Evolutionary conservation across 768 basidiomycete species (phyloP).

Genomic region (Termitomyces sp.): DNA sequence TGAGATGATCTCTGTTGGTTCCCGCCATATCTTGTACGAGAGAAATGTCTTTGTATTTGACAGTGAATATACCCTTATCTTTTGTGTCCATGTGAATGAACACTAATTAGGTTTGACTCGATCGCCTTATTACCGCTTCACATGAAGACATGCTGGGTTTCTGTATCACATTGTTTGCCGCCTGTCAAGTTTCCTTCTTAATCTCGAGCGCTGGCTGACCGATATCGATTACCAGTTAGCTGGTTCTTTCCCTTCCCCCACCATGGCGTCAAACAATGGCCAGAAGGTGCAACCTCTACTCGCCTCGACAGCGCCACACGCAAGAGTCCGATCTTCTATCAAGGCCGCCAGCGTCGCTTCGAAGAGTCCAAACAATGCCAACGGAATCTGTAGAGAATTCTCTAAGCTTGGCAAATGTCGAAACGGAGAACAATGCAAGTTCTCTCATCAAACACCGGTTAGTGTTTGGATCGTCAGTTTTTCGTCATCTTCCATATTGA

Average conservation of each 20-base stretch:
- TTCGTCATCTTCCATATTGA: background rate
- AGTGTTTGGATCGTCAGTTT: background rate
- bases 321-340: background rate
- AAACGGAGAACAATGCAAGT: slow-evolving; percentile 7
- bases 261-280: background rate
- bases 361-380: background rate
- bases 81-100: background rate
- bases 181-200: background rate
- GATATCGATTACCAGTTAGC: background rate
- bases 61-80: slow-evolving; percentile 1
- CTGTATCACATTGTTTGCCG: background rate
- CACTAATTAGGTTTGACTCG: background rate
- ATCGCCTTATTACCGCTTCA: background rate
- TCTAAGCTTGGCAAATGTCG: background rate
- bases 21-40: background rate
- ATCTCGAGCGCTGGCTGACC: background rate
- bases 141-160: too few species aligned
- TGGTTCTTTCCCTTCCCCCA: background rate
- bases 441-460: background rate
- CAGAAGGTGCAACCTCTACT: background rate
- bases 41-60: slow-evolving; percentile 1
- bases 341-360: background rate
- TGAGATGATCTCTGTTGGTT: background rate
- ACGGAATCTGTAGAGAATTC: background rate
- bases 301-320: background rate